Evolutionary conservation across 495 filamentous ascomycete genomes (phyloP).

Genomic region (Aspergillus bridgeri): DNA sequence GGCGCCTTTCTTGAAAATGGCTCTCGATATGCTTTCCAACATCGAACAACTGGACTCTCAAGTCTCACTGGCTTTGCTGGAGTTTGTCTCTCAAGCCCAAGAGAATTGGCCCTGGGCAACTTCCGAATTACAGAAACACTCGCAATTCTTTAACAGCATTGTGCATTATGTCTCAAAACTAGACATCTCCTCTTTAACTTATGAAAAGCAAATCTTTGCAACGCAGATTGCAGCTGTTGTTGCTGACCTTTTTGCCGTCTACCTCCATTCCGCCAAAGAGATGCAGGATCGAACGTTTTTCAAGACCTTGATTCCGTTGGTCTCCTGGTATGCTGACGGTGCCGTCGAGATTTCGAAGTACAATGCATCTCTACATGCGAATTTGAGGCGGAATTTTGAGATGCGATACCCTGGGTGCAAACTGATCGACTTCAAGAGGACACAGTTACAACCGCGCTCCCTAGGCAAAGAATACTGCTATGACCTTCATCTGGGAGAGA

Average conservation of each 20-base stretch:
- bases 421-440: slow-evolving; percentile 73
- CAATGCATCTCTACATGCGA: slow-evolving; percentile 79
- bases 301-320: slow-evolving; percentile 63
- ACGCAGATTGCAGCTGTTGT: slow-evolving; percentile 75
- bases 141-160: slow-evolving; percentile 64
- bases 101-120: slow-evolving; percentile 94
- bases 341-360: slow-evolving; percentile 73
- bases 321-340: slow-evolving; percentile 72
- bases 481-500: slow-evolving; percentile 65
- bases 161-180: slow-evolving; percentile 65
- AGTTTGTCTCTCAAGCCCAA: slow-evolving; percentile 80
- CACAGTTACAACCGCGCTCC: slow-evolving; percentile 54
- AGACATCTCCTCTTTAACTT: slow-evolving; percentile 44
- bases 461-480: slow-evolving; percentile 81
- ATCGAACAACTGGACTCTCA: slow-evolving; percentile 60
- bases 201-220: slow-evolving; percentile 47
- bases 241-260: slow-evolving; percentile 87
- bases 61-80: slow-evolving; percentile 68
- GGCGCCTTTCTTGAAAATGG: slow-evolving; percentile 68
- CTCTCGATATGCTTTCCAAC: slow-evolving; percentile 66
- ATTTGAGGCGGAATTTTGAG: slow-evolving; percentile 81
- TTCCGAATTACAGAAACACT: slow-evolving; percentile 68
- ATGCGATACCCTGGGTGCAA: slow-evolving; percentile 66
- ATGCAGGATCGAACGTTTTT: slow-evolving; percentile 62
- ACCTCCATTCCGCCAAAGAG: slow-evolving; percentile 77